These are phyloP conservation scores for Heliosperma pusillum DNA, from an alignment of 148 eudicot genomes.

Conservation along the genomic window DNA sequence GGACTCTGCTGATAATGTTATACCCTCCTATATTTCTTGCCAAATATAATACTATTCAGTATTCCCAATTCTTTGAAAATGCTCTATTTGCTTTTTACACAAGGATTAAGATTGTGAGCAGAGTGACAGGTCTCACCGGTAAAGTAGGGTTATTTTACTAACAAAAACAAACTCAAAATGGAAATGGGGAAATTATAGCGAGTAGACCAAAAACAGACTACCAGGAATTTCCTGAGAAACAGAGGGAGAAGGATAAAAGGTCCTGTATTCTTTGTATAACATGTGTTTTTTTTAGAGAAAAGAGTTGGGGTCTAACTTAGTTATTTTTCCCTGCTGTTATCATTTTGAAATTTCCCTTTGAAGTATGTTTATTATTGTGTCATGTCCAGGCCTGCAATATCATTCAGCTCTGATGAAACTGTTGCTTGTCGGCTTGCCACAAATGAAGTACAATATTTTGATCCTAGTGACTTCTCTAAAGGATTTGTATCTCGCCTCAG, in stretches of 20 bases:
- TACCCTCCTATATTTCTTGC: background rate
- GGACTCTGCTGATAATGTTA: background rate
- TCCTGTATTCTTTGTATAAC: background rate
- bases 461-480: constrained; percentile 66
- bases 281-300: background rate
- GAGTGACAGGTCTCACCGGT: too few species aligned
- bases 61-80: too few species aligned
- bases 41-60: background rate
- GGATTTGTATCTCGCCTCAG: constrained; percentile 63
- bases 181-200: too few species aligned
- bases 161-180: too few species aligned
- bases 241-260: background rate
- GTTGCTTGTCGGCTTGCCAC: constrained; percentile 81
- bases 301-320: background rate
- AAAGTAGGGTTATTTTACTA: too few species aligned
- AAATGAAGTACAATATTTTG: constrained; percentile 83
- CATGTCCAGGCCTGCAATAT: constrained; percentile 62
- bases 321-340: background rate
- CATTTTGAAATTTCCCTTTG: background rate
- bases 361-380: constrained; percentile 11
- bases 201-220: too few species aligned
- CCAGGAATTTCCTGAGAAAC: too few species aligned
- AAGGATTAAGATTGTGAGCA: too few species aligned
- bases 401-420: constrained; percentile 76
- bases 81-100: too few species aligned